Conservation (phyloP, 495 filamentous ascomycete genomes). For the Aspergillus ostianus region DNA sequence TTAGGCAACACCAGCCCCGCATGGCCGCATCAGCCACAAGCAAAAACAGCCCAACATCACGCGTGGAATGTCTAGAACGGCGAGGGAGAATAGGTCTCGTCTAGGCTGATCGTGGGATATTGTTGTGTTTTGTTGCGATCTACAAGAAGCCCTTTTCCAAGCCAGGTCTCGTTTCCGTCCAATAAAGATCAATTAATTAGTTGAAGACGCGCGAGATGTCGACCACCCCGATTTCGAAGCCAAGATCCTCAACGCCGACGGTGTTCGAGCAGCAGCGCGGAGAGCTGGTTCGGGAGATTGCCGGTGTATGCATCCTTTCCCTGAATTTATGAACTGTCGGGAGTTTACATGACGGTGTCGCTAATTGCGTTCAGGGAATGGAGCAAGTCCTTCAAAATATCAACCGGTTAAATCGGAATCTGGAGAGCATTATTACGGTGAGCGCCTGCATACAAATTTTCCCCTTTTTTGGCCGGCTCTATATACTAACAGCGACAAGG, state of each 20-base stretch:
- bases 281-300: slow-evolving; percentile 74
- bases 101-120: background rate
- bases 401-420: slow-evolving; percentile 87
- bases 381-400: slow-evolving; percentile 95
- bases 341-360: background rate
- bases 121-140: background rate
- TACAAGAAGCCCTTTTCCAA: background rate
- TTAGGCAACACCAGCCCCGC: background rate
- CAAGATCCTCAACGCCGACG: slow-evolving; percentile 29
- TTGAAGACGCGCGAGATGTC: slow-evolving; percentile 14
- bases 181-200: background rate
- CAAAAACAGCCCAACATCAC: background rate
- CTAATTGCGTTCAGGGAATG: slow-evolving; percentile 58
- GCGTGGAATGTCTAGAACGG: background rate
- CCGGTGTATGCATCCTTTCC: slow-evolving; percentile 53
- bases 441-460: slow-evolving; percentile 19
- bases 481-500: slow-evolving; percentile 42
- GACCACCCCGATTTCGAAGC: slow-evolving; percentile 17
- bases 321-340: background rate
- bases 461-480: background rate
- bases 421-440: slow-evolving; percentile 91
- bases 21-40: background rate
- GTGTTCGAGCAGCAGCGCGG: slow-evolving; percentile 81
- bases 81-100: background rate
- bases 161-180: background rate